phyloP scores from a whole-genome alignment of 352 stramenopile species.

The Phytophthora melonis region DNA sequence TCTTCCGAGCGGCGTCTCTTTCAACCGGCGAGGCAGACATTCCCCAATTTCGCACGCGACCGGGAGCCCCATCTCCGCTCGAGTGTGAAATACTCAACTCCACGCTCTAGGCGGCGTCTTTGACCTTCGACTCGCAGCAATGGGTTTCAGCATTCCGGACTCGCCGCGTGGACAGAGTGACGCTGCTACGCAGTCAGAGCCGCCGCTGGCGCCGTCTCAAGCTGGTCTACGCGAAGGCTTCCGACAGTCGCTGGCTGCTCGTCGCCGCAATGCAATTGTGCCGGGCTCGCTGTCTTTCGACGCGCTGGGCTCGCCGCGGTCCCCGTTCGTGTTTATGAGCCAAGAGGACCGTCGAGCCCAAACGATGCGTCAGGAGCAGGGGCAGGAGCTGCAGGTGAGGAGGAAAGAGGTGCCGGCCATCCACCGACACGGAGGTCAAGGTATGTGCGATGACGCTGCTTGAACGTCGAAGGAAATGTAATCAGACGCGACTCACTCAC shows the following conservation, averaged over 20 bases:
- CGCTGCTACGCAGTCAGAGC: slow-evolving; percentile 22
- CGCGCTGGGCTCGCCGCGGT: slow-evolving; percentile 49
- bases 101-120: slow-evolving; percentile 23
- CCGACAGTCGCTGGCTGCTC: slow-evolving; percentile 33
- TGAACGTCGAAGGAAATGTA: slow-evolving; percentile 2
- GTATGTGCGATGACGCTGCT: slow-evolving; percentile 9
- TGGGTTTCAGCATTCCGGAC: slow-evolving; percentile 79
- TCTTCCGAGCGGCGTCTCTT: slow-evolving; percentile 15
- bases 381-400: slow-evolving; percentile 13
- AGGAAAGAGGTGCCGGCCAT: slow-evolving; percentile 10
- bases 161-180: slow-evolving; percentile 40
- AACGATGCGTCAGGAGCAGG: slow-evolving; percentile 43
- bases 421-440: slow-evolving; percentile 20
- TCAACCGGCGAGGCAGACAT: slow-evolving; percentile 7
- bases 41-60: slow-evolving; percentile 34
- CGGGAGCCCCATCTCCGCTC: slow-evolving; percentile 8
- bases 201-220: slow-evolving; percentile 6
- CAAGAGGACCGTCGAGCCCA: slow-evolving; percentile 44
- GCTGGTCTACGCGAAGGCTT: slow-evolving; percentile 30
- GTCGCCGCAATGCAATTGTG: slow-evolving; percentile 70
- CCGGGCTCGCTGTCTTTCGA: slow-evolving; percentile 55
- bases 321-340: slow-evolving; percentile 49
- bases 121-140: slow-evolving; percentile 24
- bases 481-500: slow-evolving; percentile 21
- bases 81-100: slow-evolving; percentile 35